These are phyloP conservation scores for Erythrophleum ivorense DNA, from an alignment of 331 rosid species.

Conservation along the genomic window DNA sequence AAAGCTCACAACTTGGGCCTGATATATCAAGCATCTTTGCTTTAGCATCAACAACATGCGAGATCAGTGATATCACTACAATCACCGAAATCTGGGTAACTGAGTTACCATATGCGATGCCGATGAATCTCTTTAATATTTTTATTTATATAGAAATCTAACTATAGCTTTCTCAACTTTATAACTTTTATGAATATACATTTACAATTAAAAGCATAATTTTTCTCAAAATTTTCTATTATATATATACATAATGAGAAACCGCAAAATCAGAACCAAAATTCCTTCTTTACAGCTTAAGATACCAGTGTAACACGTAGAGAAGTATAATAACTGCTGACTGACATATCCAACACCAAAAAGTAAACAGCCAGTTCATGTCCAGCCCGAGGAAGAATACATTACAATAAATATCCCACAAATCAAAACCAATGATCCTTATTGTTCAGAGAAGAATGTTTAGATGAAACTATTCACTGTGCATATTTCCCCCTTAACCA, in stretches of 20 bases:
- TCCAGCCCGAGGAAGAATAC: background rate
- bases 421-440: background rate
- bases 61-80: slow-evolving; percentile 51
- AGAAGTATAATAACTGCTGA: background rate
- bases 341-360: background rate
- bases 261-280: slow-evolving; percentile 5
- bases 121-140: background rate
- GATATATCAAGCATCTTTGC: slow-evolving; percentile 57
- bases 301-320: background rate
- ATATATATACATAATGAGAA: background rate
- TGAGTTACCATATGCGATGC: slow-evolving; percentile 50
- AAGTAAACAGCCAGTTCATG: background rate
- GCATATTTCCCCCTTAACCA: background rate
- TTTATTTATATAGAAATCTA: background rate
- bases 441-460: background rate
- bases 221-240: background rate
- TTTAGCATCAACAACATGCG: slow-evolving; percentile 53
- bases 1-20: slow-evolving; percentile 57
- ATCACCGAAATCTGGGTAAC: slow-evolving; percentile 54
- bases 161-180: slow-evolving; percentile 1
- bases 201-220: background rate
- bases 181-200: background rate
- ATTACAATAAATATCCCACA: background rate
- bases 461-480: background rate
- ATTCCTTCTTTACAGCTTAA: background rate